Evolutionary conservation across 441 rosid genomes (phyloP).

Genomic region (Syzygium syzygioides): DNA sequence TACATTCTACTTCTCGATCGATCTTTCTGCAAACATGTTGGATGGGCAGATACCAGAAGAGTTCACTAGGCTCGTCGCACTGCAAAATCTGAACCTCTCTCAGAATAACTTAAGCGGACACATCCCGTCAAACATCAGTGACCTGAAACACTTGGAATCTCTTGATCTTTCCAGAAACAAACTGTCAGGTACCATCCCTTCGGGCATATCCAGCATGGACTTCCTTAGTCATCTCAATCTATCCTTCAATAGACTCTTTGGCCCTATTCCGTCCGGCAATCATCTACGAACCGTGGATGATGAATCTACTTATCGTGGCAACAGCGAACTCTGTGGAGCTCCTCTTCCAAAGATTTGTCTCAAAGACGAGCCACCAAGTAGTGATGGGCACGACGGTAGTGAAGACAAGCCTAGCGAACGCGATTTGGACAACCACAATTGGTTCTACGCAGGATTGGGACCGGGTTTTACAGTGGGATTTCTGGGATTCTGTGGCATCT

Average conservation of each 20-base stretch:
- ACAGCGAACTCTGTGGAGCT: not conserved
- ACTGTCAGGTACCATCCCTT: not conserved
- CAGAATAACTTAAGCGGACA: constrained; percentile 21
- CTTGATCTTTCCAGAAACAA: not conserved
- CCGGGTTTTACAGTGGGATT: not conserved
- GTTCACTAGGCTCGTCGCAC: constrained; percentile 19
- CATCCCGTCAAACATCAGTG: constrained; percentile 26
- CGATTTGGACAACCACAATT: not conserved
- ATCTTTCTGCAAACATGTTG: constrained; percentile 48
- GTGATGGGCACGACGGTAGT: not conserved
- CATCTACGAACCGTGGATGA: accelerated
- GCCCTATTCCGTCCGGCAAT: not conserved
- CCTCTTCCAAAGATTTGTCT: not conserved
- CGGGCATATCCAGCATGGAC: not conserved
- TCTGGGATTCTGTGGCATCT: not conserved
- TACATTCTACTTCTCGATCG: constrained; percentile 1
- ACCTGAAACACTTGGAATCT: not conserved
- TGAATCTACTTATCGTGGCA: not conserved
- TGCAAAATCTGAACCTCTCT: constrained; percentile 35
- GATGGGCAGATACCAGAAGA: constrained; percentile 36
- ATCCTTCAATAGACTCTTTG: not conserved
- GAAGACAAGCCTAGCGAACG: not conserved
- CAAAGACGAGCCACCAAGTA: not conserved
- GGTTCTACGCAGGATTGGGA: not conserved
- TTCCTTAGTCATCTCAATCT: not conserved